Evolutionary conservation across 2,329 filamentous ascomycete genomes (phyloP).

Genomic region (Chaetomium olivaceum): DNA sequence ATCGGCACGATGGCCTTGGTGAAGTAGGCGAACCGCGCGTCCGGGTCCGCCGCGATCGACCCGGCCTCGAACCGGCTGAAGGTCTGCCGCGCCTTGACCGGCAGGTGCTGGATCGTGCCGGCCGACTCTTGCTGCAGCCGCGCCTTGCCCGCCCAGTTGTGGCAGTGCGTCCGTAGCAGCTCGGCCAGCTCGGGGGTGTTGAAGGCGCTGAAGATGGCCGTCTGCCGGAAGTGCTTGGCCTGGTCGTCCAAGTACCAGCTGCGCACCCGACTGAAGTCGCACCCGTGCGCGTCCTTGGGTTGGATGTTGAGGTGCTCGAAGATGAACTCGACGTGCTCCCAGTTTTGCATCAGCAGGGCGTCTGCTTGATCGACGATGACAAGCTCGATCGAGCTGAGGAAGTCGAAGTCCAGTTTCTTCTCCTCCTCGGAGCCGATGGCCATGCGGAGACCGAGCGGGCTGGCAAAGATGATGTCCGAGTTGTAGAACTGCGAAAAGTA

Average conservation of each 20-base stretch:
- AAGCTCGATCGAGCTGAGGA: conserved; percentile 89
- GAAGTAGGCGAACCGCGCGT: conserved; percentile 90
- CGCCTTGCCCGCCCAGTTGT: conserved; percentile 77
- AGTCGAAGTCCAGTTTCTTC: conserved; percentile 75
- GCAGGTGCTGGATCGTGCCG: conserved; percentile 72
- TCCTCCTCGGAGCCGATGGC: conserved; percentile 78
- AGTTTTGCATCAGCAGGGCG: conserved; percentile 95
- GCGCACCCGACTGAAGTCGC: conserved; percentile 88
- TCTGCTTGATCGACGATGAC: conserved; percentile 90
- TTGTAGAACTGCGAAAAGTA: conserved; percentile 95
- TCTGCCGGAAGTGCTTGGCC: conserved; percentile 79
- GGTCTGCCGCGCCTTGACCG: conserved; percentile 75
- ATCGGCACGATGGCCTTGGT: conserved; percentile 75
- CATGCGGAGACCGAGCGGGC: conserved; percentile 84
- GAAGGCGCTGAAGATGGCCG: conserved; percentile 77
- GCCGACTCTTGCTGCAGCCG: conserved; percentile 70
- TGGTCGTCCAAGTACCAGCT: conserved; percentile 92
- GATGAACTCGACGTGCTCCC: conserved; percentile 92
- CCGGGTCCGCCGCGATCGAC: conserved; percentile 73
- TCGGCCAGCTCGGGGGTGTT: conserved; percentile 86
- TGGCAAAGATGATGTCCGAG: conserved; percentile 91
- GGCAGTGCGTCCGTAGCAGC: conserved; percentile 72
- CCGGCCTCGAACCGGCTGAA: conserved; percentile 82
- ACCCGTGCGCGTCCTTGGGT: conserved; percentile 85
- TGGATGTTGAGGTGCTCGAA: conserved; percentile 90